These are phyloP conservation scores for Phytophthora rubi DNA, from an alignment of 352 stramenopile species.

Conservation along the genomic window DNA sequence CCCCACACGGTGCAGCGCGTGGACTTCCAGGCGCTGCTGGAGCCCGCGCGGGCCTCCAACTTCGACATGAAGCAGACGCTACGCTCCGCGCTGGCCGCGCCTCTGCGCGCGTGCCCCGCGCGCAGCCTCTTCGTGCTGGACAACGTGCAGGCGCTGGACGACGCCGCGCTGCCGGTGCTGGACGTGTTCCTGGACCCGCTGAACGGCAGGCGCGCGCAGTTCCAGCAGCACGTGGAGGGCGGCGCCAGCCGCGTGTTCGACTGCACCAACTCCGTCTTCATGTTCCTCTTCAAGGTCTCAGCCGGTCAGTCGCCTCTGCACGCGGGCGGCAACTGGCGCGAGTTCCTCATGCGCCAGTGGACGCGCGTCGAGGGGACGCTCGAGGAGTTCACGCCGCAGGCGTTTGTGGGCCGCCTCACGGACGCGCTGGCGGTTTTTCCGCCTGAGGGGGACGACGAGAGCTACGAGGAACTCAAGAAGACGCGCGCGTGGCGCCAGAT, in stretches of 20 bases:
- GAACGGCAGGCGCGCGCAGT: conserved; percentile 67
- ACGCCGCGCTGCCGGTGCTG: conserved; percentile 55
- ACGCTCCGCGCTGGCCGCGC: conserved; percentile 40
- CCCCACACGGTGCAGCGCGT: conserved; percentile 33
- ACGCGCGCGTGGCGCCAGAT: conserved; percentile 38
- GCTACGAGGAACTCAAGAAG: conserved; percentile 22
- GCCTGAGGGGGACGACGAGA: conserved; percentile 12
- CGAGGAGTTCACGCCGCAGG: conserved; percentile 74
- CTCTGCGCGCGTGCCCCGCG: conserved; percentile 49
- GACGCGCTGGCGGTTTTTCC: conserved; percentile 46
- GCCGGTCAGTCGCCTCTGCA: conserved; percentile 14
- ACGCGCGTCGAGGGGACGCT: conserved; percentile 34
- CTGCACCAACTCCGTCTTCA: conserved; percentile 58
- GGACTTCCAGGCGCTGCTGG: conserved; percentile 41
- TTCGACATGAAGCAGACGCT: conserved; percentile 58
- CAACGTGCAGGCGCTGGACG: conserved; percentile 55
- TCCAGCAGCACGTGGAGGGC: conserved; percentile 48
- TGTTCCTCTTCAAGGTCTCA: conserved; percentile 62
- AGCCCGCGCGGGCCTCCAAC: conserved; percentile 37
- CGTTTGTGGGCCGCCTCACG: conserved; percentile 64
- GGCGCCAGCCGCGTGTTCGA: conserved; percentile 48
- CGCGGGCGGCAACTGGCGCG: conserved; percentile 42
- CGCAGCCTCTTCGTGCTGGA: conserved; percentile 63
- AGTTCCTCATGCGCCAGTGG: conserved; percentile 67
- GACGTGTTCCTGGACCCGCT: conserved; percentile 77